Conservation (phyloP, 805 yeast genomes). For the Pachysolen tannophilus region DNA sequence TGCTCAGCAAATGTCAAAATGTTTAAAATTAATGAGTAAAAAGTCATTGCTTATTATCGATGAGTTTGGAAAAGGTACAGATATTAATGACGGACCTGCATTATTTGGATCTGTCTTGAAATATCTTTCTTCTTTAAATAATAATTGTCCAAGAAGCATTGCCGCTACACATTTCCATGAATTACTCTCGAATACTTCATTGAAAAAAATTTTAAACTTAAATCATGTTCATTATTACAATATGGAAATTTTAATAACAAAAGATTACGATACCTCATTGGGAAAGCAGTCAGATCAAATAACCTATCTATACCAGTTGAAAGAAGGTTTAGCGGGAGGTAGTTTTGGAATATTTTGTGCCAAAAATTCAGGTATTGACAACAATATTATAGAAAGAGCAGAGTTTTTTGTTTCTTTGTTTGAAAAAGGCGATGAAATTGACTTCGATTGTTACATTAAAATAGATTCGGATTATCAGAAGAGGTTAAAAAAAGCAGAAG, state of each 20-base stretch:
- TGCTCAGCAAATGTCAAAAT: constrained; percentile 32
- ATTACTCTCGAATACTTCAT: constrained; percentile 21
- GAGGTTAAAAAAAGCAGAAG: constrained; percentile 7
- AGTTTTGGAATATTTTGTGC: constrained; percentile 37
- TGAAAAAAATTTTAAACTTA: constrained; percentile 9
- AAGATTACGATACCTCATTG: constrained; percentile 1
- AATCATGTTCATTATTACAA: constrained; percentile 23
- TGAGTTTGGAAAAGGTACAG: constrained; percentile 50
- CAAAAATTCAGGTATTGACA: constrained; percentile 25
- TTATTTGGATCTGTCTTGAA: constrained; percentile 31
- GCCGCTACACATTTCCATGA: constrained; percentile 38
- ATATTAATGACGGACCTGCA: constrained; percentile 36
- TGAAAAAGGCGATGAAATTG: constrained; percentile 12
- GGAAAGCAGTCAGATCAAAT: constrained; percentile 12
- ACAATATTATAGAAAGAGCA: constrained; percentile 24
- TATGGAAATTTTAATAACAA: constrained; percentile 23
- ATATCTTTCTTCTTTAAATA: constrained; percentile 12
- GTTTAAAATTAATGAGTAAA: constrained; percentile 29
- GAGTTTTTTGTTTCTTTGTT: constrained; percentile 15
- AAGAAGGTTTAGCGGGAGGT: constrained; percentile 22
- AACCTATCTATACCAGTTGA: constrained; percentile 25
- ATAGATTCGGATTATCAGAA: constrained; percentile 14
- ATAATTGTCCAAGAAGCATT: constrained; percentile 19
- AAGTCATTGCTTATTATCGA: constrained; percentile 39
- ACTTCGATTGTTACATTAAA: constrained; percentile 13